A percentile compares a stretch with the other conserved stretches of the same genome.
Conservation (phyloP, 225 moss, liverwort and hornwort genomes). For the Bryum argenteum region DNA sequence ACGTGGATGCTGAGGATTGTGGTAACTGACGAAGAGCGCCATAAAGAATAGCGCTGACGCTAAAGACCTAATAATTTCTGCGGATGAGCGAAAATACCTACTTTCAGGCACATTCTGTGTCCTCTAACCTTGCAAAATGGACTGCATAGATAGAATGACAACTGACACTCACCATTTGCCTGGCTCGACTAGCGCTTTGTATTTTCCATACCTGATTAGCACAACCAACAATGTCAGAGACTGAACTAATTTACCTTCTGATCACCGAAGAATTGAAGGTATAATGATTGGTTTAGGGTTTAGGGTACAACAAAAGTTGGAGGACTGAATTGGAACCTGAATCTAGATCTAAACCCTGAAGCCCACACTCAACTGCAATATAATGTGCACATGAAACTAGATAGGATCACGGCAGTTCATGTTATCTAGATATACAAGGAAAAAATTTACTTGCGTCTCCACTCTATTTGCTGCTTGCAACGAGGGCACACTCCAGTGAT, state of each 20-base stretch:
- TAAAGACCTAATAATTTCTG: neutral
- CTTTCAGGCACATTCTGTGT: neutral
- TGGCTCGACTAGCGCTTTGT: slow-evolving; percentile 59
- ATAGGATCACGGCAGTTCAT: slow-evolving; percentile 14
- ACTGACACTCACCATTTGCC: slow-evolving; percentile 59
- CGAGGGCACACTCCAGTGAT: slow-evolving; percentile 71
- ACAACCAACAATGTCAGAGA: slow-evolving; percentile 35
- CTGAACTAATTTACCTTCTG: neutral
- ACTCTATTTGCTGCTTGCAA: slow-evolving; percentile 78
- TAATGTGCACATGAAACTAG: too few relatives aligned
- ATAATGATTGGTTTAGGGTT: too few relatives aligned
- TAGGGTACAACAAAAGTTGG: neutral
- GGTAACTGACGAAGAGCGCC: slow-evolving; percentile 16
- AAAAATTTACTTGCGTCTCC: slow-evolving; percentile 66
- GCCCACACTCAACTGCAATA: too few relatives aligned
- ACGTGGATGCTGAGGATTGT: neutral
- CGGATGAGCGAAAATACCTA: neutral
- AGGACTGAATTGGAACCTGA: neutral
- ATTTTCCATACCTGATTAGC: slow-evolving; percentile 60
- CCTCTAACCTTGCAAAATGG: neutral
- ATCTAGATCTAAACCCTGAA: neutral
- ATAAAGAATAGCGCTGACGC: neutral
- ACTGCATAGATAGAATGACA: neutral
- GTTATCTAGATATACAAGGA: slow-evolving; percentile 13
- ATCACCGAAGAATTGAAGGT: too few relatives aligned